phyloP scores from a whole-genome alignment of 495 filamentous ascomycete species.

The Podospora tetraspora region DNA sequence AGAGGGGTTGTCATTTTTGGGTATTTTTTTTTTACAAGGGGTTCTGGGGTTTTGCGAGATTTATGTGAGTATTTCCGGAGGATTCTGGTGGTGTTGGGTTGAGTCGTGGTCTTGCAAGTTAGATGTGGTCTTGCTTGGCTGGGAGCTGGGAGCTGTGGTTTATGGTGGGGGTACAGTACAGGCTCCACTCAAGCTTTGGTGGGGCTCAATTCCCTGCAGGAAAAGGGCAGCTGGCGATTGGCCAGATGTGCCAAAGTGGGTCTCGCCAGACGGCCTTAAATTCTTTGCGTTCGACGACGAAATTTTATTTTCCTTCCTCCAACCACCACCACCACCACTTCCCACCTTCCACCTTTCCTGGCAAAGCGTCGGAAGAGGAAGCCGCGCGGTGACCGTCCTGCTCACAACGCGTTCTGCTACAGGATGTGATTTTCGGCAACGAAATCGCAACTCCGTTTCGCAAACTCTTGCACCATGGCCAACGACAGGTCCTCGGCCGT shows the following conservation, averaged over 20 bases:
- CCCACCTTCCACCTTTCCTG: not conserved
- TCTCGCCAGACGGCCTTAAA: conserved; percentile 8
- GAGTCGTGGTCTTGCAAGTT: not conserved
- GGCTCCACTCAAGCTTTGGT: not conserved
- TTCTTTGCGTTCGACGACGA: conserved; percentile 13
- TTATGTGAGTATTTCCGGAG: too few relatives aligned
- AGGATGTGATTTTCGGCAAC: conserved; percentile 16
- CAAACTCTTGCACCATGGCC: conserved; percentile 17
- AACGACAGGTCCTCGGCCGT: conserved; percentile 12
- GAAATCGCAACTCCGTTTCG: not conserved
- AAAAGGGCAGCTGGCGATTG: not conserved
- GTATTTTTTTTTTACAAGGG: too few relatives aligned
- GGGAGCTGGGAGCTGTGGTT: not conserved
- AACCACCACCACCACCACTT: conserved; percentile 2
- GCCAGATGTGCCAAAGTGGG: conserved; percentile 8
- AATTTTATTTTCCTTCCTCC: conserved; percentile 11
- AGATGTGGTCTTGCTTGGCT: not conserved
- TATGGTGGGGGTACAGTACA: not conserved
- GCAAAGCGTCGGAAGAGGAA: not conserved
- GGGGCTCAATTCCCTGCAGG: not conserved
- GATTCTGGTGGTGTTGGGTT: not conserved
- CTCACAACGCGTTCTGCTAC: conserved; percentile 1
- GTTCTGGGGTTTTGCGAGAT: too few relatives aligned
- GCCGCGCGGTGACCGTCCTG: not conserved
- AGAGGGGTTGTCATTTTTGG: conserved; percentile 31